Conservation (phyloP, 192 early-diverging fungal genomes). For the Rhizoclosmatium globosum region DNA sequence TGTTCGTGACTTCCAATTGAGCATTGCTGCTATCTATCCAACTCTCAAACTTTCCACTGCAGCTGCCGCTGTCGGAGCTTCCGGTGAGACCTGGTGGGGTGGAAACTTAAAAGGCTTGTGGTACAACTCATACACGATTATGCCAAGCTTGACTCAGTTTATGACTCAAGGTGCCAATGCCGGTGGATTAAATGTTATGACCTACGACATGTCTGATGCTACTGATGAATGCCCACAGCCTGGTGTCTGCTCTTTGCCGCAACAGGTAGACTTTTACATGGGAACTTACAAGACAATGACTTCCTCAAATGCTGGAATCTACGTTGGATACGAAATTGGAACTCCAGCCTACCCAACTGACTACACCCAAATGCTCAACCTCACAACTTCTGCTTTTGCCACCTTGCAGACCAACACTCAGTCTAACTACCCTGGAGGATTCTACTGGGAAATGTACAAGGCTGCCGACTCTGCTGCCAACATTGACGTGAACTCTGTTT, state of each 20-base stretch:
- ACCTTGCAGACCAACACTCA: conserved; percentile 1
- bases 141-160: not conserved
- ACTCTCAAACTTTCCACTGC: conserved; percentile 6
- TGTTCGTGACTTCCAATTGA: not conserved
- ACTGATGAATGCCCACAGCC: not conserved
- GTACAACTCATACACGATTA: not conserved
- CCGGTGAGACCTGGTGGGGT: not conserved
- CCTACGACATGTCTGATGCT: not conserved
- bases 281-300: not conserved
- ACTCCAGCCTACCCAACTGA: not conserved
- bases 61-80: conserved; percentile 6
- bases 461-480: not conserved
- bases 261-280: conserved; percentile 19
- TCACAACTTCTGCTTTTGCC: not conserved
- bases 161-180: conserved; percentile 10
- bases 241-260: not conserved
- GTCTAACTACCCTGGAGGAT: conserved; percentile 1
- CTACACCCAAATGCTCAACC: not conserved
- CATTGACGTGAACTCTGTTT: conserved; percentile 3
- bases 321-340: conserved; percentile 25
- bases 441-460: conserved; percentile 27
- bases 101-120: conserved; percentile 16
- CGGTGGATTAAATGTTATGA: conserved; percentile 11
- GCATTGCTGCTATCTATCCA: conserved; percentile 3
- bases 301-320: not conserved